Evolutionary conservation across 2,329 filamentous ascomycete genomes (phyloP), one percentile per base, ranked within the genome.

Genomic region (Ramularia collo-cygni): DNA sequence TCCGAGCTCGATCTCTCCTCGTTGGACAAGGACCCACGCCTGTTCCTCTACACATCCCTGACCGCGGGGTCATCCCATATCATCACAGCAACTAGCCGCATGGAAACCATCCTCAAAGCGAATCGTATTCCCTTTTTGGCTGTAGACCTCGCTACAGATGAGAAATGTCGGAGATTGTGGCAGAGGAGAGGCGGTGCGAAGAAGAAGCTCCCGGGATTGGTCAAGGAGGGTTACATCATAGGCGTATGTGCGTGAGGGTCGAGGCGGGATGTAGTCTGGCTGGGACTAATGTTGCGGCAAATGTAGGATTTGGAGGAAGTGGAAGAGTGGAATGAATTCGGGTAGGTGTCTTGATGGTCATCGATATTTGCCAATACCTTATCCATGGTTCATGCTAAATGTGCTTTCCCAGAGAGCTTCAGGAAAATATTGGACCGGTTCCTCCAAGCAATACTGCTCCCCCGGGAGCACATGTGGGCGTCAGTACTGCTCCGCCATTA

Each of bases 261-360:
- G 15, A 32, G 24, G 8, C 18, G 21, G 28, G 2, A 29, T 31
- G 5, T n/a, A 28, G 26, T 28, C n/a, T n/a, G n/a, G n/a, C n/a
- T n/a, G n/a, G n/a, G n/a, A n/a, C n/a, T n/a, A n/a, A 19, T 16
- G 37, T 10, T 10, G 14, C 5, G 18, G 8, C 3, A 13, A 10
- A 33, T 24, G 21, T 50, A 95, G 89, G 92, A 95, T 62, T 75
- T 95, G 35, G 83, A 90, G 49, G 83, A 96, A 64, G 79, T 96
- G 48, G 92, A 98, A 66, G 92, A 98, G 62, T 96, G 90, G 92
- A 98, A 98, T 69, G 92, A 98, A 64, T 95, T 93, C 65, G 88
- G 88, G 21, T 24, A 10, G 21, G 21, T 24, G 21, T 6, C n/a
- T n/a, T n/a, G n/a, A n/a, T n/a, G n/a, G n/a, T n/a, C n/a, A n/a